A percentile compares a stretch with the other conserved stretches of the same genome.
phyloP scores from a whole-genome alignment of 257 asterid species.

The Solanum pennellii region DNA sequence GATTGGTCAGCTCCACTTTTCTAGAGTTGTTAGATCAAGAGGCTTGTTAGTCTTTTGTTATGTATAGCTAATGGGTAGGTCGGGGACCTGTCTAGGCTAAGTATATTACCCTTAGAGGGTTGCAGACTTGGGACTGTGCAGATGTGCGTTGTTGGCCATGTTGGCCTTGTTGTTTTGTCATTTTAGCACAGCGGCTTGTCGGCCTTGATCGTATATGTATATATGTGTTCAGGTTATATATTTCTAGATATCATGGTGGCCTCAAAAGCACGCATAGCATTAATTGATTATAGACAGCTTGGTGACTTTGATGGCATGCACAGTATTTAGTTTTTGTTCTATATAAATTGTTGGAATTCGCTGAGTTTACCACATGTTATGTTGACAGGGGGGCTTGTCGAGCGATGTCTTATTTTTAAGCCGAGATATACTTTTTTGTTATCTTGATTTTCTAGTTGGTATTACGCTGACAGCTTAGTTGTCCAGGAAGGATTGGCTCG shows the following conservation, averaged over 20 bases:
- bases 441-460: not conserved
- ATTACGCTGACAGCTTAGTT: not conserved
- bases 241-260: not conserved
- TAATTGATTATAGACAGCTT: not conserved
- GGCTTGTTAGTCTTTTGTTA: not conserved
- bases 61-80: not conserved
- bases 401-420: not conserved
- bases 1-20: not conserved
- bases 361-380: not conserved
- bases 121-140: not conserved
- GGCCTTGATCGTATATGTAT: not conserved
- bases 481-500: not conserved
- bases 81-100: not conserved
- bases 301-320: not conserved
- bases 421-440: not conserved
- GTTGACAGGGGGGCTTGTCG: not conserved
- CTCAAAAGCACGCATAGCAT: not conserved
- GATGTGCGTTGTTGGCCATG: not conserved
- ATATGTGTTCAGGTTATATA: not conserved
- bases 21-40: not conserved
- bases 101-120: not conserved
- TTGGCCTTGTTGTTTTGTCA: not conserved
- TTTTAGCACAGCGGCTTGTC: not conserved
- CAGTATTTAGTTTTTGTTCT: not conserved
- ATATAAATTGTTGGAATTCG: not conserved